Evolutionary conservation across 306 rosid genomes (phyloP).

Genomic region (Casuarina equisetifolia): DNA sequence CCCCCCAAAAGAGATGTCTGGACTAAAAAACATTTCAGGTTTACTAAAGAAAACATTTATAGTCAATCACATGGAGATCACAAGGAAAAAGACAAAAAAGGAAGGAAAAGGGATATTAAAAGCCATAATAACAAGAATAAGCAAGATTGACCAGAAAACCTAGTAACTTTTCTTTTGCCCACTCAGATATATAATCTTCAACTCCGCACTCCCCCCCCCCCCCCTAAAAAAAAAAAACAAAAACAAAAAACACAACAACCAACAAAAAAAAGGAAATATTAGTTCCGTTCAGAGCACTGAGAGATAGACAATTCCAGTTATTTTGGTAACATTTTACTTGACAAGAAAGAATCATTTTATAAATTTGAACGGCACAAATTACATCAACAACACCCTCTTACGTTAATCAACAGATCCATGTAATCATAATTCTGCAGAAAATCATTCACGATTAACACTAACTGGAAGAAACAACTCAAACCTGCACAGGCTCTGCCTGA

Average conservation of each 20-base stretch:
- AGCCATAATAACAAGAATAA: neutral
- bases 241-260: too few relatives aligned
- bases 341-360: neutral
- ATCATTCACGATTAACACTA: neutral
- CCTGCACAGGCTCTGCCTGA: slow-evolving; percentile 51
- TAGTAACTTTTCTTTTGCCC: neutral
- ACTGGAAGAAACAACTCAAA: slow-evolving; percentile 32
- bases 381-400: neutral
- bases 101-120: neutral
- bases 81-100: neutral
- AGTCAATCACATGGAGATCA: neutral
- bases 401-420: neutral
- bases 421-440: neutral
- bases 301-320: neutral
- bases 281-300: neutral
- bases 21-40: neutral
- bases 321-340: neutral
- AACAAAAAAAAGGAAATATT: neutral
- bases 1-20: too few relatives aligned
- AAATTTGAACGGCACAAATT: neutral
- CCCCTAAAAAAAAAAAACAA: too few relatives aligned
- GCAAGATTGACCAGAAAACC: neutral
- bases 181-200: neutral
- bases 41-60: neutral
- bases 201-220: neutral